Conservation (phyloP, 495 filamentous ascomycete genomes). For the Xylaria intraflava region DNA sequence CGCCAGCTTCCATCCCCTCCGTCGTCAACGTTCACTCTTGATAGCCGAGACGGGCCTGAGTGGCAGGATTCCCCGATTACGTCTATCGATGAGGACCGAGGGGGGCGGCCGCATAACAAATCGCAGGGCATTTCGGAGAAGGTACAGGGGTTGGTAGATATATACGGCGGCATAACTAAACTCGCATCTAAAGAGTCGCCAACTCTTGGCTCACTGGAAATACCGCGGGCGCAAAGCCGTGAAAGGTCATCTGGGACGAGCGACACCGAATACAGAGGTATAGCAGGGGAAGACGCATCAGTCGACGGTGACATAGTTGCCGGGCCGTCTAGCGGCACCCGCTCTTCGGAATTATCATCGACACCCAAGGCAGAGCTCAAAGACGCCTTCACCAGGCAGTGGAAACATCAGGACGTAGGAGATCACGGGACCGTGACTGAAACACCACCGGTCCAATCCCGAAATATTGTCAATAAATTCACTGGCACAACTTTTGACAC, state of each 20-base stretch:
- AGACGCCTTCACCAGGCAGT: not conserved
- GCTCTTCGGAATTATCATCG: conserved; percentile 4
- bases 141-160: conserved; percentile 41
- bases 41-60: conserved; percentile 33
- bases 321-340: not conserved
- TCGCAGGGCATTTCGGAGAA: conserved; percentile 32
- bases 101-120: conserved; percentile 18
- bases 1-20: conserved; percentile 28
- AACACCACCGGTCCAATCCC: conserved; percentile 2
- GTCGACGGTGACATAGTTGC: not conserved
- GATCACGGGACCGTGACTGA: not conserved
- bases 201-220: conserved; percentile 12
- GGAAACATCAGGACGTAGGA: not conserved
- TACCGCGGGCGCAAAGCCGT: conserved; percentile 3
- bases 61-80: conserved; percentile 46
- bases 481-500: conserved; percentile 31
- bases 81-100: conserved; percentile 47
- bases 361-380: conserved; percentile 11
- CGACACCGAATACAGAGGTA: not conserved
- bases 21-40: conserved; percentile 35
- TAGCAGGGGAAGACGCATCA: conserved; percentile 36
- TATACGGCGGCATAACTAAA: conserved; percentile 41
- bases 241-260: conserved; percentile 9
- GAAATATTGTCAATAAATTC: conserved; percentile 22
- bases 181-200: conserved; percentile 27